Base-by-base conservation (phyloP, 352 stramenopile species). In the Pythium graminicola region DNA sequence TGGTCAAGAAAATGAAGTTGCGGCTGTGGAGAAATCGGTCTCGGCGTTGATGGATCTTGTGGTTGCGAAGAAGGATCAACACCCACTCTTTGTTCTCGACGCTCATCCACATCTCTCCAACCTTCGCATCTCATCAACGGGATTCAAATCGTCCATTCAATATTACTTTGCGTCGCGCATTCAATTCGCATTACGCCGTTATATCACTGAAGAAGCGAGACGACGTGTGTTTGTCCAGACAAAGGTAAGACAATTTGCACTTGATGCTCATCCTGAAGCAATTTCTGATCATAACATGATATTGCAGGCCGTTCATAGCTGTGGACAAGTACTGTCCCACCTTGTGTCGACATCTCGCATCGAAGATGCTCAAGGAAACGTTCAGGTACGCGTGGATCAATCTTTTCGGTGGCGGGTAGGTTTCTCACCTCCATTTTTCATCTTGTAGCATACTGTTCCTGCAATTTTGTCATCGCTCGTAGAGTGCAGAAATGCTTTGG, bases 401-500 rank as follows among this genome's bases (percentile, higher is more conserved):
- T 32, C 32, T 48, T 28, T 5, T 19, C 13, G 38, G n/a, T 38
- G 27, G 49, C 3, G 10, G 6, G 8, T 6, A 11, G 29, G 6
- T 4, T 26, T 45, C 51, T 10, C 8, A 13, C 7, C 6, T 36
- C 22, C 22, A 39, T n/a, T 1, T 33, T 47, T 38, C 4, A 38
- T 47, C 1, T 32, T 42, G 6, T 41, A 91, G 80, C 75, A 91
- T 47, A 71, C 80, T 20, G 69, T 89, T 11, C 72, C 80, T 33
- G 77, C 80, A 16, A 67, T 85, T 5, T 54, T 91, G 19, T 68
- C 70, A 26, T 91, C 80, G 43, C 73, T 91, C 3, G 55, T 87
- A 11, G 73, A 85, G 35, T 89, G 80, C 52, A 77, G 75, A 33
- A 76, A 73, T 22, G 68, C 73, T 5, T 57, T 91, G 31, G 74